A percentile compares a stretch with the other conserved stretches of the same genome.
phyloP scores from a whole-genome alignment of 1,139 yeast species.

The Yamadazyma buinensis region DNA sequence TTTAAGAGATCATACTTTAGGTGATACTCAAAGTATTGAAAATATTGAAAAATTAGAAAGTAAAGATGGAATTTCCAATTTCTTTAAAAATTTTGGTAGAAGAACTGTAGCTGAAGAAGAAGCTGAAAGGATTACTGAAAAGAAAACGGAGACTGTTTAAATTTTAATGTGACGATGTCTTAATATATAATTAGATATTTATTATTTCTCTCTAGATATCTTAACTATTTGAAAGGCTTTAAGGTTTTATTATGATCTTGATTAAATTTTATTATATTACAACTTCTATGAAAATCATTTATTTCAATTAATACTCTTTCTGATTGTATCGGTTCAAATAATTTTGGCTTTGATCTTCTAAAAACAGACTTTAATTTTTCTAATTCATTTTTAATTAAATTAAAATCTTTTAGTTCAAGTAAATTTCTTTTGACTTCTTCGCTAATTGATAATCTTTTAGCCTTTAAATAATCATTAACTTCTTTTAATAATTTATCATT shows the following conservation, averaged over 20 bases:
- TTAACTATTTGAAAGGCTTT: neutral
- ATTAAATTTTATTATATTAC: neutral
- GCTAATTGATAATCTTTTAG: neutral
- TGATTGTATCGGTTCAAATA: constrained; percentile 3
- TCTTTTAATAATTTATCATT: neutral
- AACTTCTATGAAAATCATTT: constrained; percentile 1
- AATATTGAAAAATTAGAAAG: constrained; percentile 6
- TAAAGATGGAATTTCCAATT: constrained; percentile 2
- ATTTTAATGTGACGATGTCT: neutral
- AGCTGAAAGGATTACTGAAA: neutral
- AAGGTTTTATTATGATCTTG: constrained; percentile 1
- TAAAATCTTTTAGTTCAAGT: constrained; percentile 2
- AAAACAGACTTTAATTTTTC: neutral
- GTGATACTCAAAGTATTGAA: constrained; percentile 19
- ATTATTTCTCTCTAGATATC: neutral
- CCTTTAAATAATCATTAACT: neutral
- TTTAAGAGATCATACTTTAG: constrained; percentile 32
- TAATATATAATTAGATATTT: no score
- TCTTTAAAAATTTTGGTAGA: constrained; percentile 5
- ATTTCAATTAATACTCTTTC: constrained; percentile 1
- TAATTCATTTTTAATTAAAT: constrained; percentile 1
- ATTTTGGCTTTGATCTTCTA: neutral
- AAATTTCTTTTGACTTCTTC: neutral
- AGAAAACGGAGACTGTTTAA: neutral
- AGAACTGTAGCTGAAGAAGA: constrained; percentile 3